Base-by-base conservation (phyloP, 192 early-diverging fungal species). In the Coemansia sp. region DNA sequence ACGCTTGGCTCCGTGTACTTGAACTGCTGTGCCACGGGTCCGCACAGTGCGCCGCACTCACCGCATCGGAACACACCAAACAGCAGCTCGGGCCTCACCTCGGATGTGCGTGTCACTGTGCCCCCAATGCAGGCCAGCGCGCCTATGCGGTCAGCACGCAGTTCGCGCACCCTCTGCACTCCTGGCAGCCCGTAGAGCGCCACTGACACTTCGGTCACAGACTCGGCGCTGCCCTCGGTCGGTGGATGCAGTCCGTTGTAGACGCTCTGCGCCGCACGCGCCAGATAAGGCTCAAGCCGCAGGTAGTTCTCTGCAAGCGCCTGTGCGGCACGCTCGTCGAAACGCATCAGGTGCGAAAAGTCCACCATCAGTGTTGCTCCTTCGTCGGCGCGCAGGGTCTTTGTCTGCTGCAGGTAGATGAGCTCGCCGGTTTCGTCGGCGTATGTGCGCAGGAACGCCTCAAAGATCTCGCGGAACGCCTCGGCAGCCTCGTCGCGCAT, bases 41-140 rank as follows among this genome's bases (percentile, higher is more conserved):
- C 81, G 41, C 91, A 82, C n/a, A 86, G 51, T 5, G 81, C 72
- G 34, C 75, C 71, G 65, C 96, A 99, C 36, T 91, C 91, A 34
- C 78, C 63, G 71, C 96, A 99, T 25, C 81, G 80, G 66, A 99
- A 99, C 7, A 90, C 86, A 23, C 92, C 96, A 58, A 78, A 85
- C 13, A 97, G 44, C 6, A 99, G 80, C 79, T 99, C 96, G 9
- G 96, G 96, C 29, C 96, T 74, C 24, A 99, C 94, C 78, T 99
- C 94, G 33, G 90, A 94, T 3, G 94, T 99, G 15, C 96, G 73
- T 9, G 96, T 99, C 19, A 99, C 95, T 5, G 96, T 99, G 29
- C 96, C 96, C 38, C 83, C 80, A 32, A 97, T 80, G 28, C 81
- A 78, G 27, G 87, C 76, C 29, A 98, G 79, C 34, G 89, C 78